Evolutionary conservation across 768 basidiomycete species (phyloP).

Genomic region (Termitomyces sp.): DNA sequence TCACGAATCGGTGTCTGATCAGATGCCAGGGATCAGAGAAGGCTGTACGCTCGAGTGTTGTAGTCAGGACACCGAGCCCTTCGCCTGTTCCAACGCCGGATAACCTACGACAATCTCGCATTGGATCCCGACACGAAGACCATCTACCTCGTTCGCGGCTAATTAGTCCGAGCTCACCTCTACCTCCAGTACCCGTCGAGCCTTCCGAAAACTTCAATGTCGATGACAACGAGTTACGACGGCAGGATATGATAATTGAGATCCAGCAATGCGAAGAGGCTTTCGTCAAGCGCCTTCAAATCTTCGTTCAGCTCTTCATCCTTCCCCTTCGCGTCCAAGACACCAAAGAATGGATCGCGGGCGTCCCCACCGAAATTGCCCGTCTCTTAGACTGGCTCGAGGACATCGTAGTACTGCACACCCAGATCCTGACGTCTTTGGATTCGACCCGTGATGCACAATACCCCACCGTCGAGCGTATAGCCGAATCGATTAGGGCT

Average conservation of each 20-base stretch:
- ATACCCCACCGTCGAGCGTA: slow-evolving; percentile 40
- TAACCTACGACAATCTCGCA: neutral
- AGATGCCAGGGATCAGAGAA: neutral
- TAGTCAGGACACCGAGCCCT: slow-evolving; percentile 3
- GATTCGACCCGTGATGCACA: slow-evolving; percentile 36
- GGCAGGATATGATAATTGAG: slow-evolving; percentile 46
- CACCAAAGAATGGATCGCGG: slow-evolving; percentile 73
- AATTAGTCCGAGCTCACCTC: neutral
- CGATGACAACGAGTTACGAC: slow-evolving; percentile 7
- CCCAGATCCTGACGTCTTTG: slow-evolving; percentile 44
- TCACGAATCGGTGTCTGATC: neutral
- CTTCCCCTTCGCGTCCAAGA: slow-evolving; percentile 72
- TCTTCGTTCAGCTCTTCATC: slow-evolving; percentile 70
- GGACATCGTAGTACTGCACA: slow-evolving; percentile 78
- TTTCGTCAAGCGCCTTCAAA: slow-evolving; percentile 65
- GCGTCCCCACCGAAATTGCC: slow-evolving; percentile 67
- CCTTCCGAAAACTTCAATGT: neutral
- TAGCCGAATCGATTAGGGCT: slow-evolving; percentile 56
- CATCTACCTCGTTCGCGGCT: slow-evolving; percentile 8
- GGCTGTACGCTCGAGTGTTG: neutral
- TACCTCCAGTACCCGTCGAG: slow-evolving; percentile 1
- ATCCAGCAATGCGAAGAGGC: slow-evolving; percentile 64
- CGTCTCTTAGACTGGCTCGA: slow-evolving; percentile 87
- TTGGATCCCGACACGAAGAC: slow-evolving; percentile 9
- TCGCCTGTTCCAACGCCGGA: neutral